Base-by-base conservation (phyloP, 1,284 basidiomycete species). In the Coniferiporia weirii region DNA sequence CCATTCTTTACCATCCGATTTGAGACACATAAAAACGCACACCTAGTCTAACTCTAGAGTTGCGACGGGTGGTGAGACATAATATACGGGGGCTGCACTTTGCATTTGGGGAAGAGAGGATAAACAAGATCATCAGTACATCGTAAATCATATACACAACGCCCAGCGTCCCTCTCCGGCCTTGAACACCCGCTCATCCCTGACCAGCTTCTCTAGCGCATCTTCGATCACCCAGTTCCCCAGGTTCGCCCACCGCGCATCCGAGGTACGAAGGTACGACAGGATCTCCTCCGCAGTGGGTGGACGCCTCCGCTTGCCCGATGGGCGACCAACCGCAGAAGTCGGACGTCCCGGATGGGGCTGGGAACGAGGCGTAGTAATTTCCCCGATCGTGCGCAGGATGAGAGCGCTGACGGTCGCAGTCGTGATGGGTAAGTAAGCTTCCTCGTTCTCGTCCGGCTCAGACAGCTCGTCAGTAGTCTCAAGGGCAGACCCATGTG, bases 151-250 rank as follows among this genome's bases (percentile, higher is more conserved):
- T 19, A 67, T 67, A 64, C 72, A 74, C 35, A 75, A 56, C 59
- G 73, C 73, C 75, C 75, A 76, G 35, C 71, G 65, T 7, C 69
- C 73, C 27, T 69, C 67, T 0, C 75, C 77, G 53, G 79, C 68
- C 61, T 71, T 70, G 78, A 79, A 84, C 2, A 76, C 73, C 62
- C 74, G 71, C 1, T 76, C 79, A 56, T 78, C 73, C 35, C 64
- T 67, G 61, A 69, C 70, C 47, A 84, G 71, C 56, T 75, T 67
- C 53, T 77, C 71, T 66, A 90, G 63, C 1, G 84, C 80, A 52
- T 85, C 85, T 60, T 80, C 74, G 0, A 90, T 75, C 52, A 75
- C 74, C 81, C 84, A 88, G 52, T 77, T 75, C 0, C 84, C 82
- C 7, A 90, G 69, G 62, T 75, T 75, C 59, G 73, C 75, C 88